Base-by-base conservation (phyloP, 2,329 filamentous ascomycete species). In the Penicillium glabrum region DNA sequence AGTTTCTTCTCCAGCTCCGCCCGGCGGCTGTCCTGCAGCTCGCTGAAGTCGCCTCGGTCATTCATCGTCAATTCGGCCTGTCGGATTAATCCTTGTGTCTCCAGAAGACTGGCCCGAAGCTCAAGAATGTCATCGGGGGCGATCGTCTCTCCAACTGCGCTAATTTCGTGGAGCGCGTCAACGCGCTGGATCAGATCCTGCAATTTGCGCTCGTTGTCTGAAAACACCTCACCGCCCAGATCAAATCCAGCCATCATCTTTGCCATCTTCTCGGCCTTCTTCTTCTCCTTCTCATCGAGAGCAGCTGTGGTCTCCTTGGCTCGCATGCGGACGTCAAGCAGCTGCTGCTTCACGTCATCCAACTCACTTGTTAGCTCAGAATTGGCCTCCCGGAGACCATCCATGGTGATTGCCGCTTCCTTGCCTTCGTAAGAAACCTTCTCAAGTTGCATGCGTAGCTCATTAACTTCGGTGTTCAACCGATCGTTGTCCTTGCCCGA, bases 181-280 rank as follows among this genome's bases (percentile, higher is more conserved):
- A 98, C 82, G 67, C 90, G 88, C 66, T 92, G 86, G 65, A 98
- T 93, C 61, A 92, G 88, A 61, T 89, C 86, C 58, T 90, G 86
- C 57, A 99, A 90, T 50, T 86, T 88, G 61, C 88, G 85, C 75
- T 99, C 95, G 67, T 96, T 96, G 57, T 95, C 90, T 65, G 92
- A 96, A 74, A 98, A 96, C 31, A 96, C 88, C 56, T 97, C 93
- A 48, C 89, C 89, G 45, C 92, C 93, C 33, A 99, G 85, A 69
- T 99, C 93, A 68, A 99, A 98, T 3, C 93, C 92, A 57, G 95
- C 95, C 93, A 99, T 97, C 95, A 99, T 99, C 83, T 97, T 90
- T 44, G 95, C 95, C 95, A 99, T 99, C 78, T 96, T 95, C 79
- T 99, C 95, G 1, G 93, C 91, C 83, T 99, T 99, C 80, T 92